These are phyloP conservation scores for Histomonas meleagridis DNA, from an alignment of 208 protist species.

Conservation along the genomic window DNA sequence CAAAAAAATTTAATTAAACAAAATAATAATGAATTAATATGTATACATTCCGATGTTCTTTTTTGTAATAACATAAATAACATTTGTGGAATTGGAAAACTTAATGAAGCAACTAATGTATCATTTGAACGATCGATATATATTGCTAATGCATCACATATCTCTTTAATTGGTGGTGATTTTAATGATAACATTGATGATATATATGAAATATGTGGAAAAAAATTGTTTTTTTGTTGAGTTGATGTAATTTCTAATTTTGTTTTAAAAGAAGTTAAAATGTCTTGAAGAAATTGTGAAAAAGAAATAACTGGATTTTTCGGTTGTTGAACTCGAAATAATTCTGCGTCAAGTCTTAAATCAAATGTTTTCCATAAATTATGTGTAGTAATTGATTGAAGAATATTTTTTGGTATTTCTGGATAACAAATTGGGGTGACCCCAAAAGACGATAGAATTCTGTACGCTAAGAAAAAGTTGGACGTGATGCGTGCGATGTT, in stretches of 20 bases:
- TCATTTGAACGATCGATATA: neutral
- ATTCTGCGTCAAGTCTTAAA: neutral
- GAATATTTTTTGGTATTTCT: too few species aligned
- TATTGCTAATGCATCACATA: neutral
- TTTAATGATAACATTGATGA: neutral
- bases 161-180: neutral
- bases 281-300: neutral
- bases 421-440: neutral
- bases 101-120: neutral
- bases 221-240: neutral
- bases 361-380: conserved; percentile 23
- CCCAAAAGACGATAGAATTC: neutral
- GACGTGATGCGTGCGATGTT: neutral
- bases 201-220: neutral
- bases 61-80: neutral
- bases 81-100: neutral
- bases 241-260: neutral
- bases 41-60: too few species aligned
- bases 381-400: neutral
- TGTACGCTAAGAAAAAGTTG: neutral
- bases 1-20: neutral
- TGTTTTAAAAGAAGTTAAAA: neutral
- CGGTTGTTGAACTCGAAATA: neutral
- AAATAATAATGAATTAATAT: neutral
- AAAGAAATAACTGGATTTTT: neutral